These are phyloP conservation scores for Kwoniella sp. DNA, from an alignment of 768 basidiomycete genomes.

Conservation along the genomic window DNA sequence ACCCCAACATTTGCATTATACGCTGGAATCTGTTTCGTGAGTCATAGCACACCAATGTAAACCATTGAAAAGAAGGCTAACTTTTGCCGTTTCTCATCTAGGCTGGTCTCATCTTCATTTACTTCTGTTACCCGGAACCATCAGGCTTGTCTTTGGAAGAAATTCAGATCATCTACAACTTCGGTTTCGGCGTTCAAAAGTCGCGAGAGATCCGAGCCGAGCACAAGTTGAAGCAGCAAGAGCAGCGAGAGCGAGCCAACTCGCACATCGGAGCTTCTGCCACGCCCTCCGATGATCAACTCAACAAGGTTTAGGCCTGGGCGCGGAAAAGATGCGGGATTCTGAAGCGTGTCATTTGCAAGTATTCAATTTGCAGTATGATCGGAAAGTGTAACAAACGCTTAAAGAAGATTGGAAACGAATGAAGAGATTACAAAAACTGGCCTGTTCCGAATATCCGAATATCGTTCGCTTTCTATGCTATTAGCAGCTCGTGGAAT, in stretches of 20 bases:
- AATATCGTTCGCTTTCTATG: too few species aligned
- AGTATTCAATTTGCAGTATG: too few species aligned
- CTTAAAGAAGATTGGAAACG: too few species aligned
- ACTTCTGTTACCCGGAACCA: slow-evolving; percentile 43
- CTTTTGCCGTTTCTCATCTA: slow-evolving; percentile 1
- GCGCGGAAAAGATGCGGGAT: too few species aligned
- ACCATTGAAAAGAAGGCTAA: too few species aligned
- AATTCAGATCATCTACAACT: slow-evolving; percentile 36
- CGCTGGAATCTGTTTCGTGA: slow-evolving; percentile 39
- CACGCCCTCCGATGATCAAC: slow-evolving; percentile 4
- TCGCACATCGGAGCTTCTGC: slow-evolving; percentile 2
- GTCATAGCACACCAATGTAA: slow-evolving; percentile 1
- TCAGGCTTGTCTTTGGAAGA: slow-evolving; percentile 42
- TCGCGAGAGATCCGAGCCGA: slow-evolving; percentile 32
- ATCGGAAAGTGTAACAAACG: too few species aligned
- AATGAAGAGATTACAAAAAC: too few species aligned
- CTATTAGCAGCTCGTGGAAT: too few species aligned
- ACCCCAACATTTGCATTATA: slow-evolving; percentile 30
- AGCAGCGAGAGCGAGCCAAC: background rate
- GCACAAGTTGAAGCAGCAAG: slow-evolving; percentile 22
- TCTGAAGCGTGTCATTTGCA: too few species aligned
- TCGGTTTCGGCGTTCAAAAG: slow-evolving; percentile 41
- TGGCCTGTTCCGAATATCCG: too few species aligned
- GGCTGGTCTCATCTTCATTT: slow-evolving; percentile 43
- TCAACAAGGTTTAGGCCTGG: slow-evolving; percentile 6